A percentile compares a stretch with the other conserved stretches of the same genome.
These are phyloP conservation scores for Auricularia sp. DNA, from an alignment of 768 basidiomycete species.

Conservation along the genomic window DNA sequence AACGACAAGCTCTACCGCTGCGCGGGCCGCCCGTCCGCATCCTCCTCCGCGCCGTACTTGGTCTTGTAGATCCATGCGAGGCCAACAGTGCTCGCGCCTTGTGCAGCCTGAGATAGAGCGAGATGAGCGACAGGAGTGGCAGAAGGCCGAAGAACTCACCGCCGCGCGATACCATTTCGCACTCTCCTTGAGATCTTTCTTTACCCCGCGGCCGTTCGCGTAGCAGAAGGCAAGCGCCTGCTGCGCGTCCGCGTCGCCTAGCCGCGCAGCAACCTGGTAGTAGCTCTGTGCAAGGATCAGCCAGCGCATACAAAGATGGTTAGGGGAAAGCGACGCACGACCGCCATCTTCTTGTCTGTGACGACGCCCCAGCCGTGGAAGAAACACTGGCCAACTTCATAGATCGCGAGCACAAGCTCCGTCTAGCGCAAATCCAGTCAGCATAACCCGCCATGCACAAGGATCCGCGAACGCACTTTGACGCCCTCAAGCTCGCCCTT, in stretches of 20 bases:
- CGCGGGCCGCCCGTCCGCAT: neutral
- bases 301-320: neutral
- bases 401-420: slow-evolving; percentile 80
- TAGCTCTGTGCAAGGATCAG: slow-evolving; percentile 47
- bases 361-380: slow-evolving; percentile 84
- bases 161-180: slow-evolving; percentile 90
- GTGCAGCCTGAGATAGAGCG: slow-evolving; percentile 33
- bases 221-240: slow-evolving; percentile 77
- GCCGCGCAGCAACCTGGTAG: slow-evolving; percentile 68
- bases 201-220: slow-evolving; percentile 79
- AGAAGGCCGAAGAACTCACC: slow-evolving; percentile 28
- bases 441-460: neutral
- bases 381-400: slow-evolving; percentile 89
- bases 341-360: slow-evolving; percentile 85
- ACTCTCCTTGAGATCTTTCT: slow-evolving; percentile 77
- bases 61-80: slow-evolving; percentile 89
- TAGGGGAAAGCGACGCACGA: slow-evolving; percentile 37
- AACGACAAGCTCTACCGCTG: neutral
- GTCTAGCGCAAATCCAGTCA: slow-evolving; percentile 28
- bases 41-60: slow-evolving; percentile 38
- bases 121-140: neutral
- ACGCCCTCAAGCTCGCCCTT: slow-evolving; percentile 41
- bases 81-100: slow-evolving; percentile 73
- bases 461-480: slow-evolving; percentile 26
- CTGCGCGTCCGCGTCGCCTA: slow-evolving; percentile 84